Conservation (phyloP, 306 rosid genomes). For the Elaeagnus macrophylla region DNA sequence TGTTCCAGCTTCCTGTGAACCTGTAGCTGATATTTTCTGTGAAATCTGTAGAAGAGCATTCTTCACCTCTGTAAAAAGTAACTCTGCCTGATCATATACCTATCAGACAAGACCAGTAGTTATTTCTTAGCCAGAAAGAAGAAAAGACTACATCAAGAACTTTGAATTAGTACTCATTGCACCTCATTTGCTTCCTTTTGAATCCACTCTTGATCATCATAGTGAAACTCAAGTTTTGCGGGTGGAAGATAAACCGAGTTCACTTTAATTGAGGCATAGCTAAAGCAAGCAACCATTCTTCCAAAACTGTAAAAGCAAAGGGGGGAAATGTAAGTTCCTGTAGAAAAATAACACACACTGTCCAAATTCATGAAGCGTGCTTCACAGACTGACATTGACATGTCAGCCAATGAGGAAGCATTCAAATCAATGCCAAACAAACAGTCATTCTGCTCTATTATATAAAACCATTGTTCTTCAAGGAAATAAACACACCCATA, state of each 20-base stretch:
- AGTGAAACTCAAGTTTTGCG: constrained; percentile 56
- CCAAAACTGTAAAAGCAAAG: constrained; percentile 50
- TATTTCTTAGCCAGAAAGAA: constrained; percentile 13
- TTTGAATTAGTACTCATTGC: constrained; percentile 18
- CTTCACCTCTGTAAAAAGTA: constrained; percentile 46
- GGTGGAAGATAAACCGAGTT: constrained; percentile 81
- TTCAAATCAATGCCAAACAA: background rate
- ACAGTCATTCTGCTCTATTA: background rate
- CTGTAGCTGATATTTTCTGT: constrained; percentile 29
- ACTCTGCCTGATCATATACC: constrained; percentile 40
- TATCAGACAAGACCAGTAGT: constrained; percentile 32
- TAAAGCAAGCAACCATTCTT: constrained; percentile 85
- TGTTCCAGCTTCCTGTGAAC: constrained; percentile 35
- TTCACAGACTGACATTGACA: background rate
- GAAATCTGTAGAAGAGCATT: constrained; percentile 40
- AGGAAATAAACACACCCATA: constrained; percentile 50
- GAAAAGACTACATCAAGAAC: constrained; percentile 1
- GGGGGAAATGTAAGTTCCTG: background rate
- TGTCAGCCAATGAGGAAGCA: background rate
- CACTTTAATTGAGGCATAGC: constrained; percentile 64
- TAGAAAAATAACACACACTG: constrained; percentile 4
- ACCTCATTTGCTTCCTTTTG: constrained; percentile 71
- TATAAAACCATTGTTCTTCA: background rate
- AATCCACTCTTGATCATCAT: constrained; percentile 60
- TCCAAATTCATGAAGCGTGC: background rate